Conservation (phyloP, 331 rosid species). For the Rhamnella rubrinervis region DNA sequence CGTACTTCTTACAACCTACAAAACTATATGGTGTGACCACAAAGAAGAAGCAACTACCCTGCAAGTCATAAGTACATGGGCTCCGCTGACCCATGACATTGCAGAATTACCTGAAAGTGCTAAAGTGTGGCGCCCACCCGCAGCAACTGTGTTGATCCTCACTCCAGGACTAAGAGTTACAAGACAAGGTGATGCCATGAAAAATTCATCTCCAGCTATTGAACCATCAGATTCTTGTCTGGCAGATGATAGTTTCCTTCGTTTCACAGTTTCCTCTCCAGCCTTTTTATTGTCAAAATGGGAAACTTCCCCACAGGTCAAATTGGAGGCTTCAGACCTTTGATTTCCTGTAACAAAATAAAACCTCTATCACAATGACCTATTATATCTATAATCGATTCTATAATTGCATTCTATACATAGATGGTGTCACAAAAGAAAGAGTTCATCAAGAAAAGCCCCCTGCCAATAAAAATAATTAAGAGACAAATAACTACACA, state of each 20-base stretch:
- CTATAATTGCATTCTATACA: background rate
- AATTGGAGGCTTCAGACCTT: slow-evolving; percentile 41
- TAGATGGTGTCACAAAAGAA: too few species aligned
- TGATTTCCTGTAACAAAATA: slow-evolving; percentile 43
- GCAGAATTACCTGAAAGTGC: slow-evolving; percentile 74
- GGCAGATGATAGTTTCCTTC: slow-evolving; percentile 54
- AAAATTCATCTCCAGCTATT: slow-evolving; percentile 60
- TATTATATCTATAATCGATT: background rate
- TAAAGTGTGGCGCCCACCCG: slow-evolving; percentile 86
- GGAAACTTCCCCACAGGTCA: slow-evolving; percentile 54
- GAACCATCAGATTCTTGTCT: slow-evolving; percentile 64
- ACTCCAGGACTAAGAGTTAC: slow-evolving; percentile 64
- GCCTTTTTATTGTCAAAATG: slow-evolving; percentile 49
- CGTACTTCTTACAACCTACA: slow-evolving; percentile 80
- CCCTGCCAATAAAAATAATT: background rate
- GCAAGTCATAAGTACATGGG: slow-evolving; percentile 24
- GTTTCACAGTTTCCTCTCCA: slow-evolving; percentile 61
- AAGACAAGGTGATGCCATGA: slow-evolving; percentile 57
- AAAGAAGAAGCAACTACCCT: slow-evolving; percentile 47
- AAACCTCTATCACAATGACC: slow-evolving; percentile 30
- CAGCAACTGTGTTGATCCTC: slow-evolving; percentile 66
- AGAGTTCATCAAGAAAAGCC: too few species aligned
- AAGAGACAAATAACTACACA: background rate
- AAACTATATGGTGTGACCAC: slow-evolving; percentile 76
- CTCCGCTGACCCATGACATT: slow-evolving; percentile 9